Evolutionary conservation across 148 eudicot genomes (phyloP).

Genomic region (Chenopodium formosanum): DNA sequence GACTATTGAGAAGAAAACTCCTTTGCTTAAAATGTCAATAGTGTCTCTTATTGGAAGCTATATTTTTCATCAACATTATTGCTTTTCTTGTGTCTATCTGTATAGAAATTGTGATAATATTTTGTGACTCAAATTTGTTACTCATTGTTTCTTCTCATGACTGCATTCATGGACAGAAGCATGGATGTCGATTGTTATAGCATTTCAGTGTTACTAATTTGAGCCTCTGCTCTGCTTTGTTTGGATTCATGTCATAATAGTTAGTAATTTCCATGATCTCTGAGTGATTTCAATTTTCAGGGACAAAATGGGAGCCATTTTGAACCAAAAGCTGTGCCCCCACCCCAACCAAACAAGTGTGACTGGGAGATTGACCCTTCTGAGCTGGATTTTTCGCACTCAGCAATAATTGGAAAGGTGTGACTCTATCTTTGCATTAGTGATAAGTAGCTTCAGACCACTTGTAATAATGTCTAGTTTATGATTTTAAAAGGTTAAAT

Average conservation of each 20-base stretch:
- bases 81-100: neutral
- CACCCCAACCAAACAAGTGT: conserved; percentile 87
- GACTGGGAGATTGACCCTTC: conserved; percentile 97
- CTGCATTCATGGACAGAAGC: neutral
- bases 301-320: conserved; percentile 99
- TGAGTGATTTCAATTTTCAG: conserved; percentile 40
- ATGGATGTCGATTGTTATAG: neutral
- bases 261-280: neutral
- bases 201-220: neutral
- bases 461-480: neutral
- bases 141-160: neutral
- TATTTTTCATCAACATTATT: neutral
- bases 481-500: neutral
- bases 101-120: neutral
- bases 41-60: neutral
- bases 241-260: neutral
- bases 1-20: neutral
- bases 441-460: neutral
- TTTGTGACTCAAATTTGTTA: neutral
- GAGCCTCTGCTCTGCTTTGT: neutral
- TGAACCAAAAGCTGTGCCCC: conserved; percentile 84
- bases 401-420: conserved; percentile 84
- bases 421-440: conserved; percentile 20
- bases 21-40: neutral
- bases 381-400: conserved; percentile 83